Conservation (phyloP, 2,329 filamentous ascomycete genomes). For the Xylariaceae sp. region DNA sequence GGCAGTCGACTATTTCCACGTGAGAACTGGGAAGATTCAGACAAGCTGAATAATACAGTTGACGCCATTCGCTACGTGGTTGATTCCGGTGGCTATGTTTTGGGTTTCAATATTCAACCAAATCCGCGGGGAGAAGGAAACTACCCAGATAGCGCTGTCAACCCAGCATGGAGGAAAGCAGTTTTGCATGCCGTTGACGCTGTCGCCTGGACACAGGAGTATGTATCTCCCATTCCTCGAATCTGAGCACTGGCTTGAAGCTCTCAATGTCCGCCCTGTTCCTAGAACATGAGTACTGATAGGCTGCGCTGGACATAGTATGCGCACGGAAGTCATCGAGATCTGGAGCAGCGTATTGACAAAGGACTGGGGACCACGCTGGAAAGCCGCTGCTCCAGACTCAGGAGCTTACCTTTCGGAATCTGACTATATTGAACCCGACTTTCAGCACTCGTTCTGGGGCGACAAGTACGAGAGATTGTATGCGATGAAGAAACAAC, state of each 20-base stretch:
- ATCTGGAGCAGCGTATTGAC: slow-evolving; percentile 24
- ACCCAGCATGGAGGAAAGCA: slow-evolving; percentile 35
- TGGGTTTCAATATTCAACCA: slow-evolving; percentile 24
- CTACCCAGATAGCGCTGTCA: slow-evolving; percentile 34
- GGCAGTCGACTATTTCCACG: slow-evolving; percentile 40
- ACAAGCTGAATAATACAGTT: slow-evolving; percentile 30
- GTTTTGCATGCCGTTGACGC: slow-evolving; percentile 25
- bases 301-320: slow-evolving; percentile 14
- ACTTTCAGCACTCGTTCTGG: slow-evolving; percentile 35
- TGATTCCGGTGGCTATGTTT: slow-evolving; percentile 30
- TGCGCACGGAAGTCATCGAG: slow-evolving; percentile 24
- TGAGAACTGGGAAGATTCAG: slow-evolving; percentile 35
- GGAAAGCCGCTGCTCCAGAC: slow-evolving; percentile 21
- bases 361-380: slow-evolving; percentile 20
- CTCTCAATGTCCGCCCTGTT: no score
- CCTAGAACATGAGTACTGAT: background rate
- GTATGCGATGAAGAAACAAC: slow-evolving; percentile 33
- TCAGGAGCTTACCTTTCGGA: slow-evolving; percentile 29
- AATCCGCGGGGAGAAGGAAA: slow-evolving; percentile 17
- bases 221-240: background rate
- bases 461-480: slow-evolving; percentile 33
- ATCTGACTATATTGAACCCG: slow-evolving; percentile 34
- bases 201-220: slow-evolving; percentile 16
- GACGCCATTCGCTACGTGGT: slow-evolving; percentile 32
- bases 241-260: background rate